Conservation (phyloP, 73 alveolate species). For the Durusdinium trenchii region DNA sequence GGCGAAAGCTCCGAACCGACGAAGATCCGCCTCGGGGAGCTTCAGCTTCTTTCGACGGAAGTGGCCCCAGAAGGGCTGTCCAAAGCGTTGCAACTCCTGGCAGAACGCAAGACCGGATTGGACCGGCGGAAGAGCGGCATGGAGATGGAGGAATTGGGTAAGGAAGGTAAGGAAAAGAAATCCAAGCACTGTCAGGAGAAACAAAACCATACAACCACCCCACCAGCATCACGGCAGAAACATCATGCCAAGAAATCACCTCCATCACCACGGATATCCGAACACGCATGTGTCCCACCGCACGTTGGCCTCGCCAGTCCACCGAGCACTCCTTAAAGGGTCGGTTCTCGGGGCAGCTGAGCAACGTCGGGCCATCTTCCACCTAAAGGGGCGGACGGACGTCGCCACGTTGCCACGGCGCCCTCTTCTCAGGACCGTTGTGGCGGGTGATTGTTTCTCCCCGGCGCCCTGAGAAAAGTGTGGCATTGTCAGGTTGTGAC, state of each 20-base stretch:
- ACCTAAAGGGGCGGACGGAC: conserved; percentile 3
- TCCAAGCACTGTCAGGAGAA: neutral
- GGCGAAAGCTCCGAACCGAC: neutral
- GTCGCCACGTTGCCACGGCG: neutral
- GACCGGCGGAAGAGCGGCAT: neutral
- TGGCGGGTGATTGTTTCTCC: neutral
- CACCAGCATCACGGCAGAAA: neutral
- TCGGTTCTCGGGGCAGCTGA: conserved; percentile 92
- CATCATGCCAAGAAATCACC: neutral
- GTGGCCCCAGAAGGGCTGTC: conserved; percentile 95
- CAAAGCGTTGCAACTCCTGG: conserved; percentile 92
- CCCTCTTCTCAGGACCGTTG: neutral
- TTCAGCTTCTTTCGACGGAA: conserved; percentile 70
- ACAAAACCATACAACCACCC: neutral
- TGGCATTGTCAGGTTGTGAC: neutral
- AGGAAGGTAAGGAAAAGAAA: neutral
- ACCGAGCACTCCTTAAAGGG: conserved; percentile 48
- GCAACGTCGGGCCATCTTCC: conserved; percentile 85
- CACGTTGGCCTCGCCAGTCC: neutral
- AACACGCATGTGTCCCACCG: no score
- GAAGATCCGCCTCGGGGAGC: conserved; percentile 39
- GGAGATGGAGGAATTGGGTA: neutral
- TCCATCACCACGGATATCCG: neutral
- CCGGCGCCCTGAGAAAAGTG: neutral
- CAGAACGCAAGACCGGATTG: neutral